phyloP scores from a whole-genome alignment of 2,329 filamentous ascomycete species.

The Bipolaris sorokiniana region DNA sequence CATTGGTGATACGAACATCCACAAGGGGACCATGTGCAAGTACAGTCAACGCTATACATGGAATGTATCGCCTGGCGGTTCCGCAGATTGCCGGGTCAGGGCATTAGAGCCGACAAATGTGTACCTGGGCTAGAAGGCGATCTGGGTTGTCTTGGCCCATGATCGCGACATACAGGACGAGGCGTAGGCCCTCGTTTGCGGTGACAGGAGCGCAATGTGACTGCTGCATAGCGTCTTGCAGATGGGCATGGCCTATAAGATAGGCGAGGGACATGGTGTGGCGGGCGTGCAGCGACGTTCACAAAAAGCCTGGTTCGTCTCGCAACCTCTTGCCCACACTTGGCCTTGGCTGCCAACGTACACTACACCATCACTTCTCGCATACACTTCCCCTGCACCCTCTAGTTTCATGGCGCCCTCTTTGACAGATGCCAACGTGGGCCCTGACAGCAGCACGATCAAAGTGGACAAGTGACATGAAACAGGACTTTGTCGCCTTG shows the following conservation, averaged over 20 bases:
- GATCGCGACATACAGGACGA: neutral
- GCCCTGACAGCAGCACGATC: conserved; percentile 6
- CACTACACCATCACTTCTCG: neutral
- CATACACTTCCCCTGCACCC: neutral
- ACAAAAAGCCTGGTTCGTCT: conserved; percentile 4
- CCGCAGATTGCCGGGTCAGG: neutral
- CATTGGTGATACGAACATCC: too few relatives aligned
- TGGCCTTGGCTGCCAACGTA: neutral
- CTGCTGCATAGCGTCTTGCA: neutral
- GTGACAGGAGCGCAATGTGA: conserved; percentile 1
- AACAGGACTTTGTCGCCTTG: neutral
- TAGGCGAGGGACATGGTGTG: neutral
- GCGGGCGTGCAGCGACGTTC: conserved; percentile 5
- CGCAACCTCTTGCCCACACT: conserved; percentile 5
- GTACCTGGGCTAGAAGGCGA: neutral
- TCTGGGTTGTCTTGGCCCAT: neutral
- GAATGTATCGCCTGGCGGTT: neutral
- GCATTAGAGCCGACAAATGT: neutral
- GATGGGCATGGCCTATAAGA: neutral
- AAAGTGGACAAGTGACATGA: neutral
- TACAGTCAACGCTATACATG: neutral
- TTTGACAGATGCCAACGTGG: neutral
- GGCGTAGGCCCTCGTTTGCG: neutral
- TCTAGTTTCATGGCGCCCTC: conserved; percentile 5
- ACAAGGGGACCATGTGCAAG: too few relatives aligned